Evolutionary conservation across 2,329 filamentous ascomycete genomes (phyloP), one percentile per base, ranked within the genome.

Genomic region (Exutisphaerella laricina): DNA sequence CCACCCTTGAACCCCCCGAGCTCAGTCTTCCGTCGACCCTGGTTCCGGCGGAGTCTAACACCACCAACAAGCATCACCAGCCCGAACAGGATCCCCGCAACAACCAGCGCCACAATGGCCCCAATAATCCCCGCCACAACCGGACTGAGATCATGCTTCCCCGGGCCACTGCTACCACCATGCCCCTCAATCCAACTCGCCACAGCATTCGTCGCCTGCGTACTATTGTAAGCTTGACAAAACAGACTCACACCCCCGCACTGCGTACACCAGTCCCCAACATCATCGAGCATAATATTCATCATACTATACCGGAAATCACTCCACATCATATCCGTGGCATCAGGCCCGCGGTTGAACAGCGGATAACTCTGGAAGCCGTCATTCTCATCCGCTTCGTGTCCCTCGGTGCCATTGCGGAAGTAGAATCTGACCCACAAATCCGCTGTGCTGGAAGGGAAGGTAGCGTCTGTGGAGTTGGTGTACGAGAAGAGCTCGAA

Each of bases 1-100:
- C 63, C 64, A 10, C 77, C 74, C 52, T 78, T 79, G 66, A 79
- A 79, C 0, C 77, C 76, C 7, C 73, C 74, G 5, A 73, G 49
- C 6, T 66, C 65, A 10, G 31, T 41, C n/a, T 32, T 29, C 28
- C 18, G 17, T 28, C 13, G 18, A n/a, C 35, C 21, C 31, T 51
- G 39, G 10, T 59, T 58, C 3, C 70, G 65, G 41, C 70, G 69
- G 33, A 73, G 55, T 6, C 73, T 65, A n/a, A 73, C 41, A 3
- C 72, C 70, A 13, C 63, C 70, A 7, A 73, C 21, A 1, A 72
- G 49, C 58, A 74, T 66, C 17, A 66, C 63, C 37, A 67, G 39
- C 0, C 59, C 61, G 28, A 68, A 68, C 16, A 73, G 33, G 0
- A 75, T 32, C 1, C 56, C 67, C 0, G 72, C 59, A 1, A 73